A percentile compares a stretch with the other conserved stretches of the same genome.
These are phyloP conservation scores for Saccharomyces hybrid DNA, from an alignment of 1,139 yeast species.

Conservation along the genomic window DNA sequence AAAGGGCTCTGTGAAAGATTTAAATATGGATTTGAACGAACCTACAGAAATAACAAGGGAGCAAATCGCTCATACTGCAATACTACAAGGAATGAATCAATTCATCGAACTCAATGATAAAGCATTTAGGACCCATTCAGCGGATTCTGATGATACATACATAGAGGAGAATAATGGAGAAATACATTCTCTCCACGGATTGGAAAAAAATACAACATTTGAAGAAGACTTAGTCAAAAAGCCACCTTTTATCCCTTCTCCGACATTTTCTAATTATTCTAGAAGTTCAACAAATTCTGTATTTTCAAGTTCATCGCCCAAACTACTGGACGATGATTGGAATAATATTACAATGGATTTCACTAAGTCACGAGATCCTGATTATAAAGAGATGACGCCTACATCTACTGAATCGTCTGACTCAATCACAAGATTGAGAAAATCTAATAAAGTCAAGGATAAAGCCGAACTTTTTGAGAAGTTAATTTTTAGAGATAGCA, in stretches of 20 bases:
- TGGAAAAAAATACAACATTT: background rate
- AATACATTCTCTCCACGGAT: constrained; percentile 4
- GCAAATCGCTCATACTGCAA: background rate
- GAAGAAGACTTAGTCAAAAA: constrained; percentile 1
- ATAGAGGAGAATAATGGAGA: constrained; percentile 6
- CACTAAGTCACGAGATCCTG: background rate
- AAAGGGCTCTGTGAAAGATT: background rate
- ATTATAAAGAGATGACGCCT: constrained; percentile 2
- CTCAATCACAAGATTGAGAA: constrained; percentile 22
- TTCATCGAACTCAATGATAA: background rate
- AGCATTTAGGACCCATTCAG: background rate
- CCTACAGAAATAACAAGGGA: background rate
- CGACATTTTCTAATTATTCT: constrained; percentile 21
- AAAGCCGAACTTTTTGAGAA: constrained; percentile 30
- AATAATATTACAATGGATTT: constrained; percentile 17
- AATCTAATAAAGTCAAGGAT: constrained; percentile 29
- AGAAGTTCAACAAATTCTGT: constrained; percentile 24
- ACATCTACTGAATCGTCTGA: constrained; percentile 10
- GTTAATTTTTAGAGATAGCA: constrained; percentile 12
- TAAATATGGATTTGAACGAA: background rate
- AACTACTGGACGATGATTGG: constrained; percentile 21
- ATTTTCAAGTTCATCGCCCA: constrained; percentile 22
- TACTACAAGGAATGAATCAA: background rate
- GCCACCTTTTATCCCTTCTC: constrained; percentile 12
- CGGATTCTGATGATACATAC: constrained; percentile 1